These are phyloP conservation scores for Harringtonia aguacate DNA, from an alignment of 2,329 filamentous ascomycete genomes.

Conservation along the genomic window DNA sequence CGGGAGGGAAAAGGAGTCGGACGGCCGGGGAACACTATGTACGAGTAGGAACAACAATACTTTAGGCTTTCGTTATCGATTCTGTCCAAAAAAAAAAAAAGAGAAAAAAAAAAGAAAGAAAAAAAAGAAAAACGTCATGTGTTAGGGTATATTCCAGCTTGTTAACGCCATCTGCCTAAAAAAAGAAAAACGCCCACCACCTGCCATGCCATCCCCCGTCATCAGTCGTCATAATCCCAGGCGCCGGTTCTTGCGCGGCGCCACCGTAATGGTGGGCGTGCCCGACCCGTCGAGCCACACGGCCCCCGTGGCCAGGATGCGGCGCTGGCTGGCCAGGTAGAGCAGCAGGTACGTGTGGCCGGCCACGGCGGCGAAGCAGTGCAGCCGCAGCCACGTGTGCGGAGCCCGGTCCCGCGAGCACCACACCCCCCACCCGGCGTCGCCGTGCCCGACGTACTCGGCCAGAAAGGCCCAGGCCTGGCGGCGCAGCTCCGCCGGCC, in stretches of 20 bases:
- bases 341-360: slow-evolving; percentile 66
- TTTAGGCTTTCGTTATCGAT: too few species aligned
- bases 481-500: slow-evolving; percentile 36
- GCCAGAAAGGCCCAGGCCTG: slow-evolving; percentile 52
- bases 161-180: too few species aligned
- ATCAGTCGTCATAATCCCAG: too few species aligned
- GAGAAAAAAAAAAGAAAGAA: too few species aligned
- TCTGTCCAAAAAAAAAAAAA: too few species aligned
- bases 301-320: slow-evolving; percentile 44
- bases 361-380: slow-evolving; percentile 67
- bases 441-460: slow-evolving; percentile 46
- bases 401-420: slow-evolving; percentile 35
- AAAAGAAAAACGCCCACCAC: too few species aligned
- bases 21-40: too few species aligned
- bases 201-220: too few species aligned
- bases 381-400: slow-evolving; percentile 46
- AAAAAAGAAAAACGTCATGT: too few species aligned
- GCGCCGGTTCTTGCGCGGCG: slow-evolving; percentile 9
- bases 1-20: too few species aligned
- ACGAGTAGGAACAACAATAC: too few species aligned
- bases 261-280: slow-evolving; percentile 34
- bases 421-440: slow-evolving; percentile 58
- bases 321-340: slow-evolving; percentile 58
- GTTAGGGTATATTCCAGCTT: too few species aligned
- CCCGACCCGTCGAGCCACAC: slow-evolving; percentile 59